phyloP scores from a whole-genome alignment of 1,284 basidiomycete species.

The Paramarasmius palmivorus region DNA sequence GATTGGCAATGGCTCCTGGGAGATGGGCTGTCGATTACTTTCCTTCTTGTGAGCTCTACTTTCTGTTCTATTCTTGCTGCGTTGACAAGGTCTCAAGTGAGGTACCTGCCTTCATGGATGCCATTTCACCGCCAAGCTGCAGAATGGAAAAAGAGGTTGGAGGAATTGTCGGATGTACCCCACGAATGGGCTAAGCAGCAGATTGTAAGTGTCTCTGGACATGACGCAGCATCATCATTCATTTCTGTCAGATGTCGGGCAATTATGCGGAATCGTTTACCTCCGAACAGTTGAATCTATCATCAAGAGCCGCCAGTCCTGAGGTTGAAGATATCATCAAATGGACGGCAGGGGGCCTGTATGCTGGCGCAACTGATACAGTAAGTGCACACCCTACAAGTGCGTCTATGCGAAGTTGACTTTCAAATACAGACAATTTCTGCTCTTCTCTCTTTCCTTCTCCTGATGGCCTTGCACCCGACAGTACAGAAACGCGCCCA shows the following conservation, averaged over 20 bases:
- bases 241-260: constrained; percentile 22
- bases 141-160: constrained; percentile 33
- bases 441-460: constrained; percentile 44
- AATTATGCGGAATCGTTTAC: constrained; percentile 36
- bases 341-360: constrained; percentile 44
- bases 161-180: constrained; percentile 35
- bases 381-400: constrained; percentile 24
- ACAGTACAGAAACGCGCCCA: constrained; percentile 42
- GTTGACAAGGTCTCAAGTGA: constrained; percentile 25
- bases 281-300: constrained; percentile 32
- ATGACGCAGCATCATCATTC: not conserved
- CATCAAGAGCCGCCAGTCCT: constrained; percentile 20
- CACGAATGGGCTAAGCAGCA: constrained; percentile 43
- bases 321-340: constrained; percentile 42
- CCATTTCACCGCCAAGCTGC: constrained; percentile 40
- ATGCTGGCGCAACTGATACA: constrained; percentile 45
- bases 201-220: constrained; percentile 31
- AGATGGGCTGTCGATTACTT: constrained; percentile 46
- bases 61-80: not conserved
- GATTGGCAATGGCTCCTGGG: constrained; percentile 39
- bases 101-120: constrained; percentile 39
- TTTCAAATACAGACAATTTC: constrained; percentile 41
- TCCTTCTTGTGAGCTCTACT: constrained; percentile 35
- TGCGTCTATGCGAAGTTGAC: not conserved
- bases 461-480: constrained; percentile 53